Base-by-base conservation (phyloP, 768 basidiomycete genomes). In the Punctularia strigosozonata region DNA sequence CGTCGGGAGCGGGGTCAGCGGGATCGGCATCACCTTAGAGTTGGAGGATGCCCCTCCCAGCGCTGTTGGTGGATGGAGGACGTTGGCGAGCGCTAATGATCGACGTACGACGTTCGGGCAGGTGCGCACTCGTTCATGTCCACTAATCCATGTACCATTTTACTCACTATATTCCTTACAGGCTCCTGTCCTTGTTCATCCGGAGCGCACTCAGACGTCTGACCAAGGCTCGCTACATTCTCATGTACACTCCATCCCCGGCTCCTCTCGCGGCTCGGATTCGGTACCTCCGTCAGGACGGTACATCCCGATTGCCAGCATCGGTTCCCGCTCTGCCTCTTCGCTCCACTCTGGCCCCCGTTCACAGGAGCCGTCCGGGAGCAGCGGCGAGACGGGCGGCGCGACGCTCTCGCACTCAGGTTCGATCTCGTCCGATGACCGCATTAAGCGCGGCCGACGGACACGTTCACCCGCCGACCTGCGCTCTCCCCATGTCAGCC, bases 31-130 rank as follows among this genome's bases (percentile, higher is more conserved):
- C 8, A 10, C 33, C 33, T 19, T 8, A 8, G 10, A 19, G 19
- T 76, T 82, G 13, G 83, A 86, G 43, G 77, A 82, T 24, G 76
- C 66, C 18, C 82, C 83, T 6, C 82, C 83, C 3, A 51, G 52
- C 40, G 74, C 81, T 19, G 66, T 65, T 15, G 71, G 69, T 39
- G 61, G 69, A 4, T 85, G 83, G 83, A 63, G 73, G 42, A 61
- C 62, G 8, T 59, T 83, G 43, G 61, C 75, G 6, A 50, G 64
- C 25, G 60, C 4, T 45, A 50, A 41, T 41, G 60, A 58, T 25
- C 62, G 68, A 25, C 58, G 75, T 37, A 66, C 71, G 20, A 78
- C 78, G 5, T 80, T 80, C 54, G 81, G 81, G 44, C 48, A 68
- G 46, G 79, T 80, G 49, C 60, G 77, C 64, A 31, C 46, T 37